Conservation (phyloP, 805 yeast species). For the Candida loeiensis region DNA sequence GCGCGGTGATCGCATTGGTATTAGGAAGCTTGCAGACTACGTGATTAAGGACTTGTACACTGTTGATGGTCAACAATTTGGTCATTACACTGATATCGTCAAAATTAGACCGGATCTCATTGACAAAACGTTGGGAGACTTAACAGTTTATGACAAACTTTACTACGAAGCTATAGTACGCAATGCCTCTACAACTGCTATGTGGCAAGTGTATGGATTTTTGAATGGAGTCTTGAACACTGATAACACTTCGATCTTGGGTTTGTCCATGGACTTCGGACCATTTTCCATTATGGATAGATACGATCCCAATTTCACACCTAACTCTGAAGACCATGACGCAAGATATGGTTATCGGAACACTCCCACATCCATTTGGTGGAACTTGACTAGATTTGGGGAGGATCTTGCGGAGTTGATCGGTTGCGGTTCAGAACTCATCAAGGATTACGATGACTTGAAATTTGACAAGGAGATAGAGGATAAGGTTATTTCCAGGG, state of each 20-base stretch:
- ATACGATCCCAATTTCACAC: constrained; percentile 77
- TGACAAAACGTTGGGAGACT: constrained; percentile 16
- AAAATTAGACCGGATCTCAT: constrained; percentile 19
- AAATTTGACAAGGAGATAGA: constrained; percentile 50
- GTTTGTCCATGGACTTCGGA: constrained; percentile 88
- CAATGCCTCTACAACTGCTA: constrained; percentile 74
- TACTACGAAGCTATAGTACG: constrained; percentile 67
- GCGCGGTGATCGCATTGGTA: constrained; percentile 64
- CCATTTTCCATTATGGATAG: constrained; percentile 90
- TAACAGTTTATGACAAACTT: constrained; percentile 65
- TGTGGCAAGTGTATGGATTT: constrained; percentile 90
- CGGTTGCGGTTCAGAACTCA: constrained; percentile 60
- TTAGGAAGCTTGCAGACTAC: constrained; percentile 65
- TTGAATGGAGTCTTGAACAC: constrained; percentile 93
- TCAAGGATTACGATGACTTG: constrained; percentile 40
- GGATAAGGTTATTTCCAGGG: constrained; percentile 52
- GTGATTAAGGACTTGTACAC: constrained; percentile 63
- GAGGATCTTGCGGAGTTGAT: constrained; percentile 78
- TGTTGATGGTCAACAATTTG: constrained; percentile 25
- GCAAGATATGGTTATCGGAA: constrained; percentile 76
- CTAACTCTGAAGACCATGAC: constrained; percentile 81
- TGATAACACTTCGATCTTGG: constrained; percentile 87
- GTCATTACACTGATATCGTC: constrained; percentile 23
- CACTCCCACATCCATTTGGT: constrained; percentile 86
- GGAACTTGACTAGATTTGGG: constrained; percentile 84